These are phyloP conservation scores for Cryptococcus jaspeensis DNA, from an alignment of 1,284 basidiomycete species.

Conservation along the genomic window DNA sequence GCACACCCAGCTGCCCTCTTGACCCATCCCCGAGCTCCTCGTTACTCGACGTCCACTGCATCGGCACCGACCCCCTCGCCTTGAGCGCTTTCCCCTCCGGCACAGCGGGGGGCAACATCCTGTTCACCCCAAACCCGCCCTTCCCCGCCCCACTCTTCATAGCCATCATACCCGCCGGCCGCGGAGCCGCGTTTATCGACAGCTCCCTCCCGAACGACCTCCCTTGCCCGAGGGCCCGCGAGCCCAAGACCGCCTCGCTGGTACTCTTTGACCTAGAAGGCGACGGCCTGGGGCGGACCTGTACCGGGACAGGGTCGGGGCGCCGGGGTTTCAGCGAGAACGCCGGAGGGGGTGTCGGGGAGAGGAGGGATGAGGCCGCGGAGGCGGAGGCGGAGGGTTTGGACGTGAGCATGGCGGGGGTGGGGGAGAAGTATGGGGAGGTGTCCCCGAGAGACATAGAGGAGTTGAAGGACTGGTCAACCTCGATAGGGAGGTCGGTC, in stretches of 20 bases:
- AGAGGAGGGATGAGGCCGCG: slow-evolving; percentile 9
- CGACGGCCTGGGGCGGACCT: slow-evolving; percentile 10
- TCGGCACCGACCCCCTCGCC: slow-evolving; percentile 28
- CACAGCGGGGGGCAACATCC: slow-evolving; percentile 41
- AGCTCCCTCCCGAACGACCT: slow-evolving; percentile 42
- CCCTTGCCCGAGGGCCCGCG: slow-evolving; percentile 8
- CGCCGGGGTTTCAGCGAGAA: slow-evolving; percentile 27
- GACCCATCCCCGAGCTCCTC: slow-evolving; percentile 34
- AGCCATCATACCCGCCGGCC: slow-evolving; percentile 9
- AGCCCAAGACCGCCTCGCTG: background rate
- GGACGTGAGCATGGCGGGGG: slow-evolving; percentile 7
- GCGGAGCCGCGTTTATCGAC: slow-evolving; percentile 24
- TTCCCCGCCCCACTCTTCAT: slow-evolving; percentile 1
- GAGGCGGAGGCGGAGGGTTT: too few relatives aligned
- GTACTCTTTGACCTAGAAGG: too few relatives aligned
- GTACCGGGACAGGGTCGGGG: slow-evolving; percentile 34
- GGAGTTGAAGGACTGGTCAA: slow-evolving; percentile 51
- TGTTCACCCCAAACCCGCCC: slow-evolving; percentile 26
- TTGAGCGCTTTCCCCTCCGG: slow-evolving; percentile 23
- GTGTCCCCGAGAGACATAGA: slow-evolving; percentile 44
- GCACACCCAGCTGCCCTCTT: slow-evolving; percentile 26
- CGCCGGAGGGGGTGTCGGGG: slow-evolving; percentile 29
- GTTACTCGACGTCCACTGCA: slow-evolving; percentile 40
- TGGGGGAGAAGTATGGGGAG: slow-evolving; percentile 29
- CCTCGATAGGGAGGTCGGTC: slow-evolving; percentile 45